Conservation (phyloP, 2,329 filamentous ascomycete species). For the Ilyonectria robusta region DNA sequence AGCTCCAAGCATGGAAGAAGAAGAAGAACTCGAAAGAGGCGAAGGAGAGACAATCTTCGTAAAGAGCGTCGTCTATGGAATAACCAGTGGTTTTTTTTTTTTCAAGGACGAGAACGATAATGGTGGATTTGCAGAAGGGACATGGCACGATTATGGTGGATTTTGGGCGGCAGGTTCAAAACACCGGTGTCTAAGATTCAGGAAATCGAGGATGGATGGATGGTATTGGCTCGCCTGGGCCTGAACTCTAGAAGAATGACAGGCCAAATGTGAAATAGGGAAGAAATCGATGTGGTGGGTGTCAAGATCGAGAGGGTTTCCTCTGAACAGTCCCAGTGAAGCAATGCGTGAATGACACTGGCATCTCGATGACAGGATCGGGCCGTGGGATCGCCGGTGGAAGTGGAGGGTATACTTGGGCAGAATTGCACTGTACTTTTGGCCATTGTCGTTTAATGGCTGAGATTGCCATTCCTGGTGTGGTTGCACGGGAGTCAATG, state of each 20-base stretch:
- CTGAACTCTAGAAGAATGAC: not conserved
- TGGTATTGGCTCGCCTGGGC: not conserved
- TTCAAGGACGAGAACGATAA: not conserved
- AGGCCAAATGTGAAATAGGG: not conserved
- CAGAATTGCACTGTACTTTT: too few relatives aligned
- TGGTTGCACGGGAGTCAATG: not conserved
- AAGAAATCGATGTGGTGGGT: too few relatives aligned
- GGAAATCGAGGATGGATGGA: not conserved
- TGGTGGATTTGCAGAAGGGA: not conserved
- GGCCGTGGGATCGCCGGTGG: too few relatives aligned
- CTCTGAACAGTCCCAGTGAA: too few relatives aligned
- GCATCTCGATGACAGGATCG: too few relatives aligned
- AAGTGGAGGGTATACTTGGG: too few relatives aligned
- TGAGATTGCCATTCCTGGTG: not conserved
- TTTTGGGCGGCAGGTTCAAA: too few relatives aligned
- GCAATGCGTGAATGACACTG: too few relatives aligned
- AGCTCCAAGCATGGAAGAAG: not conserved
- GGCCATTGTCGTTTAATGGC: not conserved
- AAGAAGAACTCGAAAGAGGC: not conserved
- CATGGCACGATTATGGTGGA: not conserved
- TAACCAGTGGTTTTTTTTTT: too few relatives aligned
- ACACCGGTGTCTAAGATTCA: not conserved
- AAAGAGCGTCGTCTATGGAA: too few relatives aligned
- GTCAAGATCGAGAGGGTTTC: too few relatives aligned
- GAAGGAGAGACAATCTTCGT: too few relatives aligned